These are phyloP conservation scores for Russula griseocarnosa DNA, from an alignment of 768 basidiomycete genomes.

Conservation along the genomic window DNA sequence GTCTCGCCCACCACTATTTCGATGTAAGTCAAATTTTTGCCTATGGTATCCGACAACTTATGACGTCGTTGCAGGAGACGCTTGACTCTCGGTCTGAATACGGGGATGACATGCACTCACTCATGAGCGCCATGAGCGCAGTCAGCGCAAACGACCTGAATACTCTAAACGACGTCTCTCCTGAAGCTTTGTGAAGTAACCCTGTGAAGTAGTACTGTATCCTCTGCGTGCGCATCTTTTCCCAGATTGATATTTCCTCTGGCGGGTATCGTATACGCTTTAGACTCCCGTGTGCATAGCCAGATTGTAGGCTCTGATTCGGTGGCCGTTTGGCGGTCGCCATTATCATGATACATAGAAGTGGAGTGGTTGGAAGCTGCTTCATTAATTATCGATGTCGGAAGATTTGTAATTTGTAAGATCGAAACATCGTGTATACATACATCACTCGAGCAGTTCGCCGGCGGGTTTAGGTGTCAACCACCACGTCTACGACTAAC, in stretches of 20 bases:
- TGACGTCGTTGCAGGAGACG: constrained; percentile 50
- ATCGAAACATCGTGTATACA: no score
- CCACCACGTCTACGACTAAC: no score
- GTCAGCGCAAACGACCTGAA: constrained; percentile 54
- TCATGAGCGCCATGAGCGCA: constrained; percentile 59
- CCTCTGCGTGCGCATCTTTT: background rate
- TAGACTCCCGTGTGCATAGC: constrained; percentile 8
- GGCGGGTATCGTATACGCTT: background rate
- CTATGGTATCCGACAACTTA: constrained; percentile 11
- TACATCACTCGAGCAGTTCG: no score
- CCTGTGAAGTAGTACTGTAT: constrained; percentile 22
- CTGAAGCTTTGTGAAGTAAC: constrained; percentile 53
- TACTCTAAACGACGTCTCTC: constrained; percentile 64
- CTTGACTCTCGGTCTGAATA: constrained; percentile 69
- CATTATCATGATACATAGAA: background rate
- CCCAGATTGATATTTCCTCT: background rate
- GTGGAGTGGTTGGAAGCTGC: background rate
- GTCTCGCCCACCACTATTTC: constrained; percentile 88
- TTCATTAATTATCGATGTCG: background rate
- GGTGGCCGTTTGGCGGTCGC: background rate
- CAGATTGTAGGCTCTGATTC: background rate
- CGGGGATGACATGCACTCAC: constrained; percentile 65
- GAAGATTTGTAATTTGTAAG: background rate
- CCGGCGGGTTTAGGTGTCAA: no score
- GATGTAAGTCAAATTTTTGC: constrained; percentile 55